phyloP scores from a whole-genome alignment of 495 filamentous ascomycete genomes.

The Penicillium soppii region DNA sequence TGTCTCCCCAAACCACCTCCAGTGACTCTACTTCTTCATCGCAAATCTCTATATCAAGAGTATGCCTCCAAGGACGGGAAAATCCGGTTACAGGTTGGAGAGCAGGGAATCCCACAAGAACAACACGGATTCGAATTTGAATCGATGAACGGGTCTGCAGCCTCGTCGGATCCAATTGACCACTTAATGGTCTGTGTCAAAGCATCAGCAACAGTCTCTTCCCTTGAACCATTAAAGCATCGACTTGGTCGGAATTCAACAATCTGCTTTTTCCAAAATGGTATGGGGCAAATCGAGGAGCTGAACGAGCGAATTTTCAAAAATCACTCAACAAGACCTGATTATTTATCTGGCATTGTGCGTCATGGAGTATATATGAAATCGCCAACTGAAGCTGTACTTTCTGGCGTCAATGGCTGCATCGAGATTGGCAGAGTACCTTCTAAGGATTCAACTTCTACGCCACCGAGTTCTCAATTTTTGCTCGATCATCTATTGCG shows the following conservation, averaged over 20 bases:
- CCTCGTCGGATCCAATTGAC: slow-evolving; percentile 9
- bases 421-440: slow-evolving; percentile 15
- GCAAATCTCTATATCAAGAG: slow-evolving; percentile 20
- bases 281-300: slow-evolving; percentile 22
- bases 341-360: slow-evolving; percentile 24
- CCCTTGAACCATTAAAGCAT: slow-evolving; percentile 21
- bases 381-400: slow-evolving; percentile 19
- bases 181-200: slow-evolving; percentile 27
- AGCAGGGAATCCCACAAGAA: slow-evolving; percentile 11
- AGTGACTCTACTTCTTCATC: slow-evolving; percentile 47
- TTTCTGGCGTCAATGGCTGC: slow-evolving; percentile 17
- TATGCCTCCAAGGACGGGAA: slow-evolving; percentile 14
- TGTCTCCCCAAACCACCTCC: slow-evolving; percentile 49
- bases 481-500: slow-evolving; percentile 29
- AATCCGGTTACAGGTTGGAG: slow-evolving; percentile 18
- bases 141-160: not conserved
- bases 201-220: slow-evolving; percentile 20
- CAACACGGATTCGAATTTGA: slow-evolving; percentile 16
- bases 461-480: slow-evolving; percentile 12
- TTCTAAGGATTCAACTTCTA: not conserved
- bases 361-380: slow-evolving; percentile 22
- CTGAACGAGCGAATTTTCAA: slow-evolving; percentile 18
- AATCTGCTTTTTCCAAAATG: slow-evolving; percentile 27
- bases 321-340: slow-evolving; percentile 12
- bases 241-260: slow-evolving; percentile 21